phyloP scores from a whole-genome alignment of 768 basidiomycete genomes.

The Pleurotus tuber-regium region DNA sequence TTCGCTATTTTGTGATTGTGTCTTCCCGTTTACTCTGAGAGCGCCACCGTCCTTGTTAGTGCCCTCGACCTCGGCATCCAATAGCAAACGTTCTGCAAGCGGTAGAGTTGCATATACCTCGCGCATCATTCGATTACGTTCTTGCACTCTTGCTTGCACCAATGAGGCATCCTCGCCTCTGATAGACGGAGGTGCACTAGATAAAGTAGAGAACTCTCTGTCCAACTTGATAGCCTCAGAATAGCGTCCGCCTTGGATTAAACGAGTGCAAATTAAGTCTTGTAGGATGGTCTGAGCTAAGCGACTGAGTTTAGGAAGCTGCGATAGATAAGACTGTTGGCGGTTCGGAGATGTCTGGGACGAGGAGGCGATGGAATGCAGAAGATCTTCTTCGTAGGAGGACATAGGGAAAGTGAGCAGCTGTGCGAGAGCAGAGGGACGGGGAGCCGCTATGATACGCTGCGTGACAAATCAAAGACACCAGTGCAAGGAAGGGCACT shows the following conservation, averaged over 20 bases:
- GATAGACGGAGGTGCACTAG: conserved; percentile 19
- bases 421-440: conserved; percentile 52
- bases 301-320: conserved; percentile 20
- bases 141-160: conserved; percentile 36
- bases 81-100: conserved; percentile 54
- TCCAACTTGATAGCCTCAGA: conserved; percentile 76
- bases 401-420: conserved; percentile 68
- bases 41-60: conserved; percentile 9
- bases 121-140: conserved; percentile 68
- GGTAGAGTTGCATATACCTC: conserved; percentile 68
- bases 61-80: conserved; percentile 58
- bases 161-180: conserved; percentile 25
- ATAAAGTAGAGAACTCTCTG: conserved; percentile 51
- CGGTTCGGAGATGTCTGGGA: conserved; percentile 50
- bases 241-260: conserved; percentile 70
- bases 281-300: conserved; percentile 57
- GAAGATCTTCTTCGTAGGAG: conserved; percentile 54
- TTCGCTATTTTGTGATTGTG: conserved; percentile 8
- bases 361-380: conserved; percentile 58
- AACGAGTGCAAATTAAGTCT: conserved; percentile 76
- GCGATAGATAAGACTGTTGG: conserved; percentile 3
- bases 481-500: conserved; percentile 26
- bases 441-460: conserved; percentile 49
- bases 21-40: conserved; percentile 9
- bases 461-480: conserved; percentile 7